Base-by-base conservation (phyloP, 2,329 filamentous ascomycete species). In the Xylaria multiplex region DNA sequence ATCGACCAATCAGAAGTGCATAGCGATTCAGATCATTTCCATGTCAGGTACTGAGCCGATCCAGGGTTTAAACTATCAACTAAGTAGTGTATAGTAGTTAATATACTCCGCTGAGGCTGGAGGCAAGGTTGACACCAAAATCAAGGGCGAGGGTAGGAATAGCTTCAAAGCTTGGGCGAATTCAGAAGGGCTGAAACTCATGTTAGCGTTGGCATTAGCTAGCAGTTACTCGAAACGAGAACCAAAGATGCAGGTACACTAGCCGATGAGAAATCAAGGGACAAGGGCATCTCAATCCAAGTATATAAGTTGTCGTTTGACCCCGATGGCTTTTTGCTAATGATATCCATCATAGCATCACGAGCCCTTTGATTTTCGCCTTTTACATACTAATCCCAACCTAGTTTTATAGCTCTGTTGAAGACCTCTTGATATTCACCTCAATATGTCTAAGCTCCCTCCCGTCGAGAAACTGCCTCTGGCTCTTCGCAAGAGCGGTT, bases 401-500 rank as follows among this genome's bases (percentile, higher is more conserved):
- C 32, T 7, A 6, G 8, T 37, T 24, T 57, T 24, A 1, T 6
- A 30, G 40, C 7, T 32, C 43, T 27, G 13, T 5, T 7, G 9
- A 55, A 32, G 9, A 45, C 30, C 22, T 11, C n/a, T n/a, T 27
- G 19, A 32, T 35, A 40, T 48, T 57, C 37, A 59, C 56, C 56
- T 50, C 59, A 72, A 74, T 9, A 79, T 80, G 78, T 70, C 72
- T 63, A 77, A 77, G 45, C 79, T 84, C 55, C 79, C 82, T 8
- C 82, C 83, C 7, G 80, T 79, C 50, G 84, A 81, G 68, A 86
- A 84, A 76, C 77, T 86, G 11, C 79, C 84, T 42, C 82, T 86
- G 68, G 81, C 80, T 37, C 72, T 83, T 49, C 83, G 84, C 74
- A 86, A 85, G 77, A 84, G 85, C 74, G 72, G 84, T 86, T 72